A percentile compares a stretch with the other conserved stretches of the same genome.
Conservation (phyloP, 129 eudicot genomes). For the Flaveria ramosissima region DNA sequence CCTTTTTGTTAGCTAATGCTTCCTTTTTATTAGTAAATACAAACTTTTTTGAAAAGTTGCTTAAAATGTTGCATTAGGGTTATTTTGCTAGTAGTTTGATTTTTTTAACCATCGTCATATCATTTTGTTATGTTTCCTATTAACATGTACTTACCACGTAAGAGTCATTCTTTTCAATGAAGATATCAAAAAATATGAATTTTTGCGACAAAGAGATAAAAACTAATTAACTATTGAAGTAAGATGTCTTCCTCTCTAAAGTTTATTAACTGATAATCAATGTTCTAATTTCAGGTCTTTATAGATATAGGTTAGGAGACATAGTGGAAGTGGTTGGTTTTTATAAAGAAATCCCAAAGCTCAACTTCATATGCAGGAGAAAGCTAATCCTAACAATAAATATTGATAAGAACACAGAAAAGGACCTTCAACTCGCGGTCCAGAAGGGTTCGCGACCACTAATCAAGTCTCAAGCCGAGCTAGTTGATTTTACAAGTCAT, state of each 20-base stretch:
- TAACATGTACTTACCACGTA: too few species aligned
- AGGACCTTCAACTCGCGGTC: slow-evolving; percentile 83
- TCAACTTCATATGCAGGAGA: slow-evolving; percentile 75
- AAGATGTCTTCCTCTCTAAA: too few species aligned
- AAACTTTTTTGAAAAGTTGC: too few species aligned
- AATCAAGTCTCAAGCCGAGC: slow-evolving; percentile 47
- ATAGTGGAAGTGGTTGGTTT: slow-evolving; percentile 81
- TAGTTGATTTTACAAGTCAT: slow-evolving; percentile 89
- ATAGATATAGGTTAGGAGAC: slow-evolving; percentile 79
- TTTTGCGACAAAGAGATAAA: too few species aligned
- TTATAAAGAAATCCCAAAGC: slow-evolving; percentile 65
- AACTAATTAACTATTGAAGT: not conserved
- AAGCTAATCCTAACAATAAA: slow-evolving; percentile 76
- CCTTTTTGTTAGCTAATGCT: too few species aligned
- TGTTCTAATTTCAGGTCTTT: slow-evolving; percentile 56
- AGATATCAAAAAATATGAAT: too few species aligned
- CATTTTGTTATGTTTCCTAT: too few species aligned
- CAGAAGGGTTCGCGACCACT: slow-evolving; percentile 65
- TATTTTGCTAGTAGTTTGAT: too few species aligned
- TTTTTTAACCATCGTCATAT: too few species aligned
- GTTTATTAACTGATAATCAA: not conserved
- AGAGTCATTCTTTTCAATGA: too few species aligned
- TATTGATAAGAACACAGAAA: slow-evolving; percentile 88
- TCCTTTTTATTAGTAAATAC: too few species aligned
- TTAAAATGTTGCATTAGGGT: too few species aligned